Evolutionary conservation across 202 grass and related monocot species (phyloP), one percentile per base, ranked within the genome.

Genomic region (Dendrocalamus latiflorus): DNA sequence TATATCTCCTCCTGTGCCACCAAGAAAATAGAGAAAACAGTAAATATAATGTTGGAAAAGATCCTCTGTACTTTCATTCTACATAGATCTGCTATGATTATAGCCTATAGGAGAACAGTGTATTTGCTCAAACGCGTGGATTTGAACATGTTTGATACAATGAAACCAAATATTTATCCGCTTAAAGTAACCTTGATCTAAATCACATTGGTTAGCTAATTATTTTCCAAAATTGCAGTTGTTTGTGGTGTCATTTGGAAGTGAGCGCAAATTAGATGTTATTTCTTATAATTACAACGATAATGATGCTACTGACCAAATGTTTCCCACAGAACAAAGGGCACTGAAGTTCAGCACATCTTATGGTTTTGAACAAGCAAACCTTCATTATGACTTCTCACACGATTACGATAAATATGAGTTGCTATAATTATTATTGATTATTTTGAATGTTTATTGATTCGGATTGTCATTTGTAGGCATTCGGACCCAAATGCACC

Each of bases 1-100:
- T 93, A 94, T 58, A 98, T 98, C 89, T 98, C 95, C 68, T 98
- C 95, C 95, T 98, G 82, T 30, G 58, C 47, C 53, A 36, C 60
- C 64, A 28, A 36, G 5, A 48, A 49, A 14, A 14, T 5, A 15
- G 21, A 4, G 67, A 76, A 76, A 76, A 11, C 12, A 14, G 24
- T 17, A 8, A 77, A 44, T 20, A 13, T n/a, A 21, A 39, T 37
- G 64, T 57, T 38, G 36, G 2, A 75, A 30, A 81, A 60, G 11
- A 54, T 12, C 20, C 13, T 44, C 33, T 18, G 1, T 6, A 78
- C 20, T 39, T 66, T 0, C 22, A 55, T 26, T 68, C 4, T 8
- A 39, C 7, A 64, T 36, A 10, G 26, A 22, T 41, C 3, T 2
- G 9, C 25, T 51, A 22, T 6, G 45, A 33, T 42, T 24, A 18